phyloP scores from a whole-genome alignment of 768 basidiomycete genomes.

The Suillus cothurnatus region DNA sequence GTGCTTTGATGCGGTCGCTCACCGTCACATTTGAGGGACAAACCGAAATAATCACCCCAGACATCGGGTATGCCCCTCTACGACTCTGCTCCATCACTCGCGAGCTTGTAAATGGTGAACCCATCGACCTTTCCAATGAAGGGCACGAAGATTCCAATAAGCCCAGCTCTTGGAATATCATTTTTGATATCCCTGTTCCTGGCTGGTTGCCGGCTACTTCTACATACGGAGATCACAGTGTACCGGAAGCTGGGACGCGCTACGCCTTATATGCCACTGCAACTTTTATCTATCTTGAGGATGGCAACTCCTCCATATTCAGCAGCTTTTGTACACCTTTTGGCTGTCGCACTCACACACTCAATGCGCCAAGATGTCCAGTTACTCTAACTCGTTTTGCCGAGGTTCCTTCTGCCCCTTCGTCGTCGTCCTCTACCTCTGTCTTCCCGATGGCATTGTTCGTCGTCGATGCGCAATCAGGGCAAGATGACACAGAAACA shows the following conservation, averaged over 20 bases:
- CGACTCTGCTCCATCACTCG: constrained; percentile 70
- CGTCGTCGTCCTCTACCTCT: constrained; percentile 22
- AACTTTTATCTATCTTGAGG: constrained; percentile 52
- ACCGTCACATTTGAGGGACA: constrained; percentile 85
- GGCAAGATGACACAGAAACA: constrained; percentile 17
- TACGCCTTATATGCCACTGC: constrained; percentile 73
- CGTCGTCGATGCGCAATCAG: constrained; percentile 42
- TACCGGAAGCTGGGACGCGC: constrained; percentile 55
- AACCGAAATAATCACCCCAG: constrained; percentile 67
- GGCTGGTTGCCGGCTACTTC: constrained; percentile 84
- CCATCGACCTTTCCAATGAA: constrained; percentile 65
- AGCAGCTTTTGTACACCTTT: constrained; percentile 59
- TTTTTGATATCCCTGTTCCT: constrained; percentile 83
- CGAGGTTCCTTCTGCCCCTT: constrained; percentile 40
- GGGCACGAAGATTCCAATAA: constrained; percentile 57
- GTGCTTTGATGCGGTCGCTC: constrained; percentile 67
- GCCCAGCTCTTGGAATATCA: constrained; percentile 69
- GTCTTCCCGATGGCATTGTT: constrained; percentile 41
- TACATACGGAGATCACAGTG: constrained; percentile 42
- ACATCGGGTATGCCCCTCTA: constrained; percentile 65
- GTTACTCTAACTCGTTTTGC: constrained; percentile 59
- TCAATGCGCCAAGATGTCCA: constrained; percentile 40
- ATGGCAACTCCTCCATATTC: constrained; percentile 45
- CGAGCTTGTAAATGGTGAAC: constrained; percentile 51
- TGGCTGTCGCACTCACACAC: constrained; percentile 44